These are phyloP conservation scores for Xylaria sp. DNA, from an alignment of 2,329 filamentous ascomycete species.

Conservation along the genomic window DNA sequence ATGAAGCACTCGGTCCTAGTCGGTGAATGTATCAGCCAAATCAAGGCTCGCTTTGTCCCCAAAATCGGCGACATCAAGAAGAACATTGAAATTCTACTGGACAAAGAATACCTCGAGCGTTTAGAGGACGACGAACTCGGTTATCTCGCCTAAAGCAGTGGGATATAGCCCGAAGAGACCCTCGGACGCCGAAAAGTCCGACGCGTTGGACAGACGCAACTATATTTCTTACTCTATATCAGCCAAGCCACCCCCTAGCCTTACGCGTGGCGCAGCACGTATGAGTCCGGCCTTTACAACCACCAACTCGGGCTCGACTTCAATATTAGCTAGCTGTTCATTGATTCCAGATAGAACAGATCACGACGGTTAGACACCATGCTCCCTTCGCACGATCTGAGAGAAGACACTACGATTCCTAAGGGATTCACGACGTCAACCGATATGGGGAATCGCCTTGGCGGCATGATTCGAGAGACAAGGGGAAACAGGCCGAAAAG, in stretches of 20 bases:
- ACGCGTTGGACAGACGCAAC: slow-evolving; percentile 3
- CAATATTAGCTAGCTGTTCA: slow-evolving; percentile 1
- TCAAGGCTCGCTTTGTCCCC: slow-evolving; percentile 85
- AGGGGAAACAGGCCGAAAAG: background rate
- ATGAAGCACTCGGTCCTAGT: slow-evolving; percentile 97
- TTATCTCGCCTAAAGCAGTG: slow-evolving; percentile 70
- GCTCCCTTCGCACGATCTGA: background rate
- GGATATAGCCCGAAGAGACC: background rate
- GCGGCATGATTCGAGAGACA: background rate
- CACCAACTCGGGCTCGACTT: background rate
- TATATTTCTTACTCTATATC: slow-evolving; percentile 1
- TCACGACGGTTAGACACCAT: background rate
- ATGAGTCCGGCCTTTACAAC: background rate
- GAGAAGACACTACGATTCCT: background rate
- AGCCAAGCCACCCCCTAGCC: background rate
- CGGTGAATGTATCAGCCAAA: slow-evolving; percentile 91
- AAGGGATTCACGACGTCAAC: background rate
- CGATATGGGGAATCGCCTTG: background rate
- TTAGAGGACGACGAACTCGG: slow-evolving; percentile 91
- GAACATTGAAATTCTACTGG: slow-evolving; percentile 95
- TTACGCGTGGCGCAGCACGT: background rate
- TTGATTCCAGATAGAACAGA: background rate
- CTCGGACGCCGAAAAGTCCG: background rate
- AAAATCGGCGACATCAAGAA: slow-evolving; percentile 98
- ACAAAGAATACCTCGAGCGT: slow-evolving; percentile 98